Evolutionary conservation across 225 moss, liverwort and hornwort species (phyloP).

Genomic region (Pseudisothecium myosuroides): DNA sequence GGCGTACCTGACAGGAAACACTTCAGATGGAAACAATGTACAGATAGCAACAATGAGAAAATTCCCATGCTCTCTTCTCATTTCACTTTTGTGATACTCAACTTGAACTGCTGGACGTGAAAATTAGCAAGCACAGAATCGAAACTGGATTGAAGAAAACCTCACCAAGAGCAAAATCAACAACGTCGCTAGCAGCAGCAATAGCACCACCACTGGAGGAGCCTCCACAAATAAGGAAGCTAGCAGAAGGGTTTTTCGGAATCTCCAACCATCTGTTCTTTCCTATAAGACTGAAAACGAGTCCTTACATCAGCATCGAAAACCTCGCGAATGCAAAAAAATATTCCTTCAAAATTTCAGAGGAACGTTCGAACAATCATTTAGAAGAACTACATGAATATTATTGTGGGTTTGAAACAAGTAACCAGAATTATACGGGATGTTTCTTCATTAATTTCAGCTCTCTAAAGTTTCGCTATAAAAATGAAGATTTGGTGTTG

Average conservation of each 20-base stretch:
- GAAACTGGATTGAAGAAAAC: not conserved
- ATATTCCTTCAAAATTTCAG: not conserved
- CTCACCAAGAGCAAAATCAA: constrained; percentile 19
- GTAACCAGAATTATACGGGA: not conserved
- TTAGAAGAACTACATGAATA: not conserved
- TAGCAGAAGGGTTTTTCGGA: constrained; percentile 6
- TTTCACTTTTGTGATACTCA: not conserved
- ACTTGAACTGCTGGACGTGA: not conserved
- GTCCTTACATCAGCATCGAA: not conserved
- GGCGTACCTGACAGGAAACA: not conserved
- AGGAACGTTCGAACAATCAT: not conserved
- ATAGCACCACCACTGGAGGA: constrained; percentile 13
- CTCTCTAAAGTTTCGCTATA: not conserved
- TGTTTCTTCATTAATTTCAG: not conserved
- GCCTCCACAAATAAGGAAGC: constrained; percentile 5
- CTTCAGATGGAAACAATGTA: not conserved
- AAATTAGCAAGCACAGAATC: not conserved
- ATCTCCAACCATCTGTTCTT: constrained; percentile 9
- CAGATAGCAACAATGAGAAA: not conserved
- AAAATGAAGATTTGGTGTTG: not conserved
- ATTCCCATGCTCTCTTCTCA: not conserved
- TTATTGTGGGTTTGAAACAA: not conserved
- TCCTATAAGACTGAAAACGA: constrained; percentile 4
- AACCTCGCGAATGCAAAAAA: not conserved
- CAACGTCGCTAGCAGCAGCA: constrained; percentile 6